Conservation (phyloP, 2,329 filamentous ascomycete genomes). For the Ceratocystis alfenasii region DNA sequence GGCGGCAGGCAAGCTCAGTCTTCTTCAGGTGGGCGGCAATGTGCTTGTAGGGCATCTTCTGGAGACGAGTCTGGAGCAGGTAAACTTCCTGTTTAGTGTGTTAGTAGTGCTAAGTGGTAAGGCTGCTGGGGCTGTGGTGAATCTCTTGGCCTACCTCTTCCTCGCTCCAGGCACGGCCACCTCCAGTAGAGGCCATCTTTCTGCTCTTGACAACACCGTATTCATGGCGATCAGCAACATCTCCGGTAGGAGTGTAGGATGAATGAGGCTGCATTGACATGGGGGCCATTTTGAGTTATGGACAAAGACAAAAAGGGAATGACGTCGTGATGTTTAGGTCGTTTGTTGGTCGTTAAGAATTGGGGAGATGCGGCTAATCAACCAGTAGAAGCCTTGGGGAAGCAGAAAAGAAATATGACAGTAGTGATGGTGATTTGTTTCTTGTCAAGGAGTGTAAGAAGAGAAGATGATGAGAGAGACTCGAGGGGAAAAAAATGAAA, state of each 20-base stretch:
- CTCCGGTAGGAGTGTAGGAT: constrained; percentile 41
- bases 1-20: constrained; percentile 74
- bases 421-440: not conserved
- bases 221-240: constrained; percentile 45
- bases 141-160: constrained; percentile 53
- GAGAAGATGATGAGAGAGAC: constrained; percentile 8
- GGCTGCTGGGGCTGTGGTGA: not conserved
- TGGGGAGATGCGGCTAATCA: constrained; percentile 9
- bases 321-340: constrained; percentile 21
- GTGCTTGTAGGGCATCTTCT: constrained; percentile 87
- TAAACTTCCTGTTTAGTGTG: constrained; percentile 56
- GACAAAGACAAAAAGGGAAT: not conserved
- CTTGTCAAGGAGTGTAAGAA: constrained; percentile 7
- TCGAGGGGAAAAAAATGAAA: not conserved
- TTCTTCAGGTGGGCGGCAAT: constrained; percentile 77
- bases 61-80: constrained; percentile 68
- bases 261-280: constrained; percentile 30
- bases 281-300: constrained; percentile 36
- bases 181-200: constrained; percentile 58
- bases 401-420: not conserved
- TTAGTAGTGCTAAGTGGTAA: not conserved
- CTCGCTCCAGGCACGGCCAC: constrained; percentile 72
- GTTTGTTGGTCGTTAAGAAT: constrained; percentile 17
- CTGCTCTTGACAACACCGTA: constrained; percentile 52
- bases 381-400: not conserved